A percentile compares a stretch with the other conserved stretches of the same genome.
Conservation (phyloP, 495 filamentous ascomycete species). For the Penicillium maclennaniae region DNA sequence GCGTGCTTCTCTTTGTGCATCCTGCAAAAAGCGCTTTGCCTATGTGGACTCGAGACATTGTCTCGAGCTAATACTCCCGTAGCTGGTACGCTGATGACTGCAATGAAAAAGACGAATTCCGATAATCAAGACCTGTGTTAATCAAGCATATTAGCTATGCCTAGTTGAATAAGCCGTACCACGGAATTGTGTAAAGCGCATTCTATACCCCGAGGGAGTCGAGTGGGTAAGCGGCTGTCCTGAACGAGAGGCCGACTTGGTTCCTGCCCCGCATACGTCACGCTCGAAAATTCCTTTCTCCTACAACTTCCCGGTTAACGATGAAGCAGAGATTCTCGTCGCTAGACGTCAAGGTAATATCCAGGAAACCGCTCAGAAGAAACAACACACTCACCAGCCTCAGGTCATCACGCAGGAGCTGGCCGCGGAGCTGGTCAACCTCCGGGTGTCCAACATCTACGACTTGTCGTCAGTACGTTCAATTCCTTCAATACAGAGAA, state of each 20-base stretch:
- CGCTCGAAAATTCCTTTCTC: conserved; percentile 35
- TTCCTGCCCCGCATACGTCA: conserved; percentile 50
- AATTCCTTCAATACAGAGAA: neutral
- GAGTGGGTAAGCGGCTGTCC: conserved; percentile 8
- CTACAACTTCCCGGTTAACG: conserved; percentile 26
- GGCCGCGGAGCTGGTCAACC: conserved; percentile 62
- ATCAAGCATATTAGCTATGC: too few relatives aligned
- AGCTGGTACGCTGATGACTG: conserved; percentile 17
- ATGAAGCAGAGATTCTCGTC: conserved; percentile 99
- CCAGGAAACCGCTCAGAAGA: neutral
- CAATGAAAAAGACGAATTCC: conserved; percentile 16
- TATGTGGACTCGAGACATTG: conserved; percentile 2
- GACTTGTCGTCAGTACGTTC: conserved; percentile 75
- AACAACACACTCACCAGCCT: conserved; percentile 5
- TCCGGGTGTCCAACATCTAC: conserved; percentile 90
- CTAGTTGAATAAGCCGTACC: too few relatives aligned
- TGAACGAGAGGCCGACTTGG: conserved; percentile 17
- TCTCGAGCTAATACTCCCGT: conserved; percentile 13
- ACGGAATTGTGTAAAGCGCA: neutral
- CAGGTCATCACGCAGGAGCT: conserved; percentile 94
- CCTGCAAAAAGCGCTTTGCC: conserved; percentile 12
- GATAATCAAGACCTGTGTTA: neutral
- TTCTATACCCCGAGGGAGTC: neutral
- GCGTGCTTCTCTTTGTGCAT: conserved; percentile 16
- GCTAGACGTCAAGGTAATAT: conserved; percentile 73